A percentile compares a stretch with the other conserved stretches of the same genome.
Evolutionary conservation across 2,329 filamentous ascomycete species (phyloP).

Genomic region (Parastagonospora nodorum): DNA sequence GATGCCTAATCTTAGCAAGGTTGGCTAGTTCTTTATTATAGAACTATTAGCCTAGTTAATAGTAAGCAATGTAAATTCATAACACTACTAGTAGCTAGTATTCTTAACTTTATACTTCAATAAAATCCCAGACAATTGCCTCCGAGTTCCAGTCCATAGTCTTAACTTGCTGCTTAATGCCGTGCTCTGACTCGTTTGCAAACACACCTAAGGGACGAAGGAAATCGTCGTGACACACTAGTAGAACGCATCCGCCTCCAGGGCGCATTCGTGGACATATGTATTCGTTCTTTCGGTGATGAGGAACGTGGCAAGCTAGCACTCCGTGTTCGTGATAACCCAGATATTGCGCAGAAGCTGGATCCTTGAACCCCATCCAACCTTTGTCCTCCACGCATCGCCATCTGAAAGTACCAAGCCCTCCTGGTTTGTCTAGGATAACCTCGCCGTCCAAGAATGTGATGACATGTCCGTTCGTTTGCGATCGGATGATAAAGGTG

Average conservation of each 20-base stretch:
- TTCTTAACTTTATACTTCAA: slow-evolving; percentile 2
- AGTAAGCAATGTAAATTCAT: too few relatives aligned
- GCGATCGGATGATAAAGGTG: slow-evolving; percentile 41
- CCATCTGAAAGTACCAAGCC: slow-evolving; percentile 41
- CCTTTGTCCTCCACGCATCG: slow-evolving; percentile 45
- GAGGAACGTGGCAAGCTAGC: not conserved
- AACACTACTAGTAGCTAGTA: not conserved
- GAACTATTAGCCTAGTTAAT: too few relatives aligned
- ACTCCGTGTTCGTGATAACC: slow-evolving; percentile 5
- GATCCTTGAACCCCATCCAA: slow-evolving; percentile 49
- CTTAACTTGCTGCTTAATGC: slow-evolving; percentile 3
- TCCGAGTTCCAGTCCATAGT: slow-evolving; percentile 5
- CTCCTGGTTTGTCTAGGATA: slow-evolving; percentile 30
- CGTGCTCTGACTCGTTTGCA: slow-evolving; percentile 2
- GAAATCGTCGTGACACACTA: not conserved
- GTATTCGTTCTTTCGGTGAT: slow-evolving; percentile 5
- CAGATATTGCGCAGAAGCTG: slow-evolving; percentile 25
- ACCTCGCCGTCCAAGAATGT: slow-evolving; percentile 39
- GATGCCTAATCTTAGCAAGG: too few relatives aligned
- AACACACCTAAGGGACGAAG: slow-evolving; percentile 8
- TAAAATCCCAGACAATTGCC: slow-evolving; percentile 9
- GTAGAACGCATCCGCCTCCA: slow-evolving; percentile 7
- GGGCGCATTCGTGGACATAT: slow-evolving; percentile 9
- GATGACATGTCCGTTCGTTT: slow-evolving; percentile 29
- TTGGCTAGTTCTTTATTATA: too few relatives aligned